These are phyloP conservation scores for Penicillium ochrochloron DNA, from an alignment of 495 filamentous ascomycete genomes.

Conservation along the genomic window DNA sequence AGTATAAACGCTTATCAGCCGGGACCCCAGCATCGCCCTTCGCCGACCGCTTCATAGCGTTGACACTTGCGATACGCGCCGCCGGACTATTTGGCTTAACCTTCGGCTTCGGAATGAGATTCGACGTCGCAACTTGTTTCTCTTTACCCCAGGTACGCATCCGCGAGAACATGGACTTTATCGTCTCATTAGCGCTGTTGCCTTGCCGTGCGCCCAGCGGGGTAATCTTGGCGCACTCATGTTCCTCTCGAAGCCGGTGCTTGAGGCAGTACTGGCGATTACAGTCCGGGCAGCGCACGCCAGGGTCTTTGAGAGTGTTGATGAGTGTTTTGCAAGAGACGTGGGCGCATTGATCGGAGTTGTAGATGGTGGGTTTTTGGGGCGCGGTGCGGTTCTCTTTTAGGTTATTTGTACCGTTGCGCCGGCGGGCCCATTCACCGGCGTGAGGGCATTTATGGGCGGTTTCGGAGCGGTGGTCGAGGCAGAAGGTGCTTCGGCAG, in stretches of 20 bases:
- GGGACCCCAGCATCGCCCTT: constrained; percentile 87
- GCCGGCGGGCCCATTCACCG: constrained; percentile 83
- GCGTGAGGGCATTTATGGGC: constrained; percentile 79
- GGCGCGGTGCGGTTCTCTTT: constrained; percentile 30
- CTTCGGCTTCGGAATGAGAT: constrained; percentile 50
- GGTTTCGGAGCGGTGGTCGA: constrained; percentile 90
- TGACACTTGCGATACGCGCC: constrained; percentile 64
- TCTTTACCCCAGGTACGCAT: constrained; percentile 71
- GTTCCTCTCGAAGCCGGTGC: constrained; percentile 85
- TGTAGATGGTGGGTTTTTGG: constrained; percentile 60
- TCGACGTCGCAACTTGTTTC: constrained; percentile 53
- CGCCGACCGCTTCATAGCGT: constrained; percentile 78
- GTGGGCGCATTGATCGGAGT: constrained; percentile 73
- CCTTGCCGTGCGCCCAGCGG: constrained; percentile 65
- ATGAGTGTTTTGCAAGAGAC: constrained; percentile 81
- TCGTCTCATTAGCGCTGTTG: constrained; percentile 49
- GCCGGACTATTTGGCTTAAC: constrained; percentile 63
- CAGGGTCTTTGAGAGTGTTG: constrained; percentile 76
- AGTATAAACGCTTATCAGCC: constrained; percentile 77
- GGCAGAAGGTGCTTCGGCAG: constrained; percentile 85
- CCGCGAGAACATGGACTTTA: constrained; percentile 62
- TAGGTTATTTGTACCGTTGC: constrained; percentile 42
- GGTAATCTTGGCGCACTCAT: constrained; percentile 75
- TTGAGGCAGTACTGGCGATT: constrained; percentile 88
- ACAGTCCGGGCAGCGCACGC: constrained; percentile 80